These are phyloP conservation scores for Podospora pseudoanserina DNA, from an alignment of 495 filamentous ascomycete genomes.

Conservation along the genomic window DNA sequence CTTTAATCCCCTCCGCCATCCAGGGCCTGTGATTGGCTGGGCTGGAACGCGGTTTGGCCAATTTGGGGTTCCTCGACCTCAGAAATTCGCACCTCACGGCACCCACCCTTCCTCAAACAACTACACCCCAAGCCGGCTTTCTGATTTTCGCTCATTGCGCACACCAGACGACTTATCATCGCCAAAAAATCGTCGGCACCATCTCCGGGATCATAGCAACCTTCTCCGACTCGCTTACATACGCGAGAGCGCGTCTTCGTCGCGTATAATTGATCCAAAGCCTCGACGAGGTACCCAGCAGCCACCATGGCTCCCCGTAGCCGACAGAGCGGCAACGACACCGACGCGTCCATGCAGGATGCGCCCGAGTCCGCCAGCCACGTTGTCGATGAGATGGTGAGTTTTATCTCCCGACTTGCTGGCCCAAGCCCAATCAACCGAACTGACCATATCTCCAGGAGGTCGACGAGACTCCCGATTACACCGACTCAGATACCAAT, in stretches of 20 bases:
- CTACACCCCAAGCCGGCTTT: slow-evolving; percentile 11
- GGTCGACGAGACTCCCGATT: slow-evolving; percentile 77
- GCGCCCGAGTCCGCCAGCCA: slow-evolving; percentile 48
- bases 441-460: slow-evolving; percentile 43
- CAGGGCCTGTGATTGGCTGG: slow-evolving; percentile 30
- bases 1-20: slow-evolving; percentile 23
- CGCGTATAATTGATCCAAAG: slow-evolving; percentile 41
- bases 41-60: slow-evolving; percentile 30
- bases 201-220: neutral
- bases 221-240: slow-evolving; percentile 9
- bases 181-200: slow-evolving; percentile 13
- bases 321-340: slow-evolving; percentile 46
- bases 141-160: slow-evolving; percentile 17
- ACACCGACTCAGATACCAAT: slow-evolving; percentile 88
- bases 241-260: slow-evolving; percentile 33
- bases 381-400: slow-evolving; percentile 47
- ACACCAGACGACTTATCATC: slow-evolving; percentile 29
- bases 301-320: slow-evolving; percentile 58
- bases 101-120: slow-evolving; percentile 32
- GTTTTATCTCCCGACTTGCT: slow-evolving; percentile 15
- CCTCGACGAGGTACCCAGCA: slow-evolving; percentile 10
- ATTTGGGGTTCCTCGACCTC: slow-evolving; percentile 32
- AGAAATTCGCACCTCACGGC: slow-evolving; percentile 33
- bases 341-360: slow-evolving; percentile 59
- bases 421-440: neutral